Conservation (phyloP, 805 yeast species). For the Hanseniaspora thailandica region DNA sequence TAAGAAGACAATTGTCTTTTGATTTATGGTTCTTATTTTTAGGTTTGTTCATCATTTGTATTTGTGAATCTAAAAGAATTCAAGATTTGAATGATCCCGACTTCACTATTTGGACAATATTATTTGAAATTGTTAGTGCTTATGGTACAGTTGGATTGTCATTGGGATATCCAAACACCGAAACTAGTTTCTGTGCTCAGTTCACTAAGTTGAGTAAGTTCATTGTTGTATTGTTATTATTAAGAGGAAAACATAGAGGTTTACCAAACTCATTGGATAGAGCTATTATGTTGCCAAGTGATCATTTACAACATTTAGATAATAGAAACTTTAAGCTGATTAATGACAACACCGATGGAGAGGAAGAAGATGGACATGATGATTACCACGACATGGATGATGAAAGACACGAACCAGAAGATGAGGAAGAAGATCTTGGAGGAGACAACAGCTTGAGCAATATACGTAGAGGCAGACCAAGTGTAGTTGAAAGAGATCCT, state of each 20-base stretch:
- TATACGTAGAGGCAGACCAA: background rate
- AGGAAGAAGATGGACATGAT: background rate
- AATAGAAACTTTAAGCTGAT: conserved; percentile 2
- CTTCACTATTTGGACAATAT: conserved; percentile 56
- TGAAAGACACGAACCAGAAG: background rate
- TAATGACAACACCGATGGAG: background rate
- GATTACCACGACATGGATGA: background rate
- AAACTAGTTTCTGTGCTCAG: conserved; percentile 61
- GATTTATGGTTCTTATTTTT: conserved; percentile 89
- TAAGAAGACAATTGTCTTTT: conserved; percentile 81
- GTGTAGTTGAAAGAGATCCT: conserved; percentile 21
- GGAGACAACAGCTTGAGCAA: background rate
- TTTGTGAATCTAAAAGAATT: conserved; percentile 65
- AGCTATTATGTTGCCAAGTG: conserved; percentile 77
- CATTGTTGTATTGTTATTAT: conserved; percentile 77
- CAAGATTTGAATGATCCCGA: conserved; percentile 33
- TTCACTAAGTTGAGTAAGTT: conserved; percentile 67
- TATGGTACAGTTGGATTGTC: conserved; percentile 95
- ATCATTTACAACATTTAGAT: conserved; percentile 51
- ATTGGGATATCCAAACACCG: conserved; percentile 60
- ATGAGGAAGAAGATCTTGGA: conserved; percentile 13
- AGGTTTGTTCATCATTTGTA: conserved; percentile 75
- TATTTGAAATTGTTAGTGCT: conserved; percentile 87
- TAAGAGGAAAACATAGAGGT: conserved; percentile 94
- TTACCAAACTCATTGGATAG: conserved; percentile 86